These are phyloP conservation scores for Athelia psychrophila DNA, from an alignment of 1,284 basidiomycete species.

Conservation along the genomic window DNA sequence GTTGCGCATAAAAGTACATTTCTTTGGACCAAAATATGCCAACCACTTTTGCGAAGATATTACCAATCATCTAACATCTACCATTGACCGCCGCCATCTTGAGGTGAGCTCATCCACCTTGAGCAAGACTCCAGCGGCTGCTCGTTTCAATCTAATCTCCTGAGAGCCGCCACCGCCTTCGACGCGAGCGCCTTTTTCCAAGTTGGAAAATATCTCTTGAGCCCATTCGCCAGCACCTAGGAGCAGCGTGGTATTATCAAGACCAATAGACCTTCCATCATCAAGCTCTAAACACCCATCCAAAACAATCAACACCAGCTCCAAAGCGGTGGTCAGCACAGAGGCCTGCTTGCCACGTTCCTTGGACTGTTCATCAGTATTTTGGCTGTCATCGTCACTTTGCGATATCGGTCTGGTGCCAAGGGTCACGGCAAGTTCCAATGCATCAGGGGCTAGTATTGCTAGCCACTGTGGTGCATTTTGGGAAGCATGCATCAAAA, in stretches of 20 bases:
- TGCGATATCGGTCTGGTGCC: slow-evolving; percentile 64
- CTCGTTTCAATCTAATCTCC: slow-evolving; percentile 57
- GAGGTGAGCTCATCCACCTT: slow-evolving; percentile 77
- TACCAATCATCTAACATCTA: slow-evolving; percentile 26
- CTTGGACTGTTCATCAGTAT: slow-evolving; percentile 25
- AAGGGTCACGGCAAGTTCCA: slow-evolving; percentile 80
- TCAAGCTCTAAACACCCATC: slow-evolving; percentile 78
- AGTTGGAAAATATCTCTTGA: slow-evolving; percentile 55
- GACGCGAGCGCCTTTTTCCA: slow-evolving; percentile 65
- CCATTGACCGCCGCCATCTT: slow-evolving; percentile 75
- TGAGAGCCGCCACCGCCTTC: slow-evolving; percentile 66
- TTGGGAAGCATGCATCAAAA: slow-evolving; percentile 81
- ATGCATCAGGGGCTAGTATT: slow-evolving; percentile 74
- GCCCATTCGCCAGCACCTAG: slow-evolving; percentile 83
- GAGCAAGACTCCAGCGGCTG: slow-evolving; percentile 77
- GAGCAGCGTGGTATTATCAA: slow-evolving; percentile 73
- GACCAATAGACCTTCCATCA: slow-evolving; percentile 68
- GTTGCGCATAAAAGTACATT: too few species aligned
- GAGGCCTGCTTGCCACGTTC: slow-evolving; percentile 54
- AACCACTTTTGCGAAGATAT: not conserved
- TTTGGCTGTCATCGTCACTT: slow-evolving; percentile 41
- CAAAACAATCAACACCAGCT: slow-evolving; percentile 74
- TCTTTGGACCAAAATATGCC: too few species aligned
- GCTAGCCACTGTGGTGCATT: slow-evolving; percentile 79
- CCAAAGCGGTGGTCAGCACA: slow-evolving; percentile 72